Conservation (phyloP, 805 yeast species). For the Candida saitoana region DNA sequence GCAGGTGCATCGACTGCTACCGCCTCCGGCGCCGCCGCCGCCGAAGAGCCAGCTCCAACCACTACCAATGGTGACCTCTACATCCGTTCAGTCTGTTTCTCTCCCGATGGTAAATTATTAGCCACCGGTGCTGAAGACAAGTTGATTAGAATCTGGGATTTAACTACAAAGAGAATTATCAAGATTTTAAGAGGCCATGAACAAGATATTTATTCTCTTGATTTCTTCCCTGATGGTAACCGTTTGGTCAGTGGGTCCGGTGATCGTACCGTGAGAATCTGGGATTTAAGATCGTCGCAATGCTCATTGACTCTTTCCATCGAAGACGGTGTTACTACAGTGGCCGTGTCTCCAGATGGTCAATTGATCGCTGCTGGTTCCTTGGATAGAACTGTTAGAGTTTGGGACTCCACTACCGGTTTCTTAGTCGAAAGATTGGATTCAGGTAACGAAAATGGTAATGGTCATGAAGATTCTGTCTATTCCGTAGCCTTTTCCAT, state of each 20-base stretch:
- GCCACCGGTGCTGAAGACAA: conserved; percentile 95
- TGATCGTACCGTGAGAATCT: conserved; percentile 91
- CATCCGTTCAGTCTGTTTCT: conserved; percentile 92
- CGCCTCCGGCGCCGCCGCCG: conserved; percentile 17
- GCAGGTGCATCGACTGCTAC: conserved; percentile 30
- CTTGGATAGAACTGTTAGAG: conserved; percentile 89
- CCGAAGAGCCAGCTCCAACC: conserved; percentile 23
- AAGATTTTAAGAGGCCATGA: conserved; percentile 90
- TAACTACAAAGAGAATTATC: conserved; percentile 77
- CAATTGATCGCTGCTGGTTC: conserved; percentile 94
- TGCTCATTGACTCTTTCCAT: conserved; percentile 84
- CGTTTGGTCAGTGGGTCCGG: conserved; percentile 94
- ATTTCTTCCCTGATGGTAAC: conserved; percentile 91
- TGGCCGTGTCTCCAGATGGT: conserved; percentile 95
- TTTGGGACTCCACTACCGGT: conserved; percentile 94
- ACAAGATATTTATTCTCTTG: conserved; percentile 94
- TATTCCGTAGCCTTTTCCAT: conserved; percentile 92
- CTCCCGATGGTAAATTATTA: conserved; percentile 85
- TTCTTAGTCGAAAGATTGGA: conserved; percentile 88
- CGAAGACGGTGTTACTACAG: conserved; percentile 98
- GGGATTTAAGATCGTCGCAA: conserved; percentile 91
- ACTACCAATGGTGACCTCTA: conserved; percentile 80
- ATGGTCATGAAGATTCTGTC: conserved; percentile 95
- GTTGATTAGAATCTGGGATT: conserved; percentile 93
- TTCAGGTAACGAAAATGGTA: conserved; percentile 80